Conservation (phyloP, 345 rosid genomes). For the Dovyalis caffra region DNA sequence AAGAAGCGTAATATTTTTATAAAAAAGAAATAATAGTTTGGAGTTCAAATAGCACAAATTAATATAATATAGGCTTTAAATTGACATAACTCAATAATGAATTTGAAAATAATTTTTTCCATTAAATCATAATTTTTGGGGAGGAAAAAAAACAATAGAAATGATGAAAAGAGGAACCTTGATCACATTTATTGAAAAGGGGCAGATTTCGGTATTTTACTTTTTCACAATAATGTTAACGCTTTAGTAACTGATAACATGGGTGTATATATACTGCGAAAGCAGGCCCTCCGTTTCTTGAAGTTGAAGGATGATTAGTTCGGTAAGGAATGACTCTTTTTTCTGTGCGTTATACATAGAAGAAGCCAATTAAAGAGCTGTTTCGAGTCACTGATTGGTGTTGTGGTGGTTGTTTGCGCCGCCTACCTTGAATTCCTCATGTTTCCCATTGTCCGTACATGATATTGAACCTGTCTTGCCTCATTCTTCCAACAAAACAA, state of each 20-base stretch:
- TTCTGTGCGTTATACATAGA: neutral
- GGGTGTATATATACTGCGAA: neutral
- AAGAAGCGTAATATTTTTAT: too few species aligned
- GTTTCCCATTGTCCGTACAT: conserved; percentile 23
- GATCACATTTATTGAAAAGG: neutral
- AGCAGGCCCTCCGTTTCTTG: neutral
- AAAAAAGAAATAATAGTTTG: too few species aligned
- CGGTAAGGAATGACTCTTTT: neutral
- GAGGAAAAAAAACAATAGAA: neutral
- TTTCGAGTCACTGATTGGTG: neutral
- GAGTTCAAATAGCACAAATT: too few species aligned
- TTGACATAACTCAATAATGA: too few species aligned
- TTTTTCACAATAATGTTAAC: neutral
- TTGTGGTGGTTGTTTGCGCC: neutral
- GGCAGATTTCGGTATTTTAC: neutral
- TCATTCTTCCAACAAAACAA: neutral
- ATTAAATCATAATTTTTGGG: too few species aligned
- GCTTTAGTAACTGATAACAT: neutral
- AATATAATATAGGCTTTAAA: too few species aligned
- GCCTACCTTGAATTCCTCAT: conserved; percentile 20
- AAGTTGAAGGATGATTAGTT: conserved; percentile 7
- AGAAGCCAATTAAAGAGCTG: neutral
- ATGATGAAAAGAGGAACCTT: neutral
- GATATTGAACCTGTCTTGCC: conserved; percentile 4
- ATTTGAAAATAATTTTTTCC: too few species aligned